Percentiles rank a stretch among this genome's conserved stretches.
phyloP scores from a whole-genome alignment of 2,329 filamentous ascomycete genomes.

The Neofusicoccum sp. region DNA sequence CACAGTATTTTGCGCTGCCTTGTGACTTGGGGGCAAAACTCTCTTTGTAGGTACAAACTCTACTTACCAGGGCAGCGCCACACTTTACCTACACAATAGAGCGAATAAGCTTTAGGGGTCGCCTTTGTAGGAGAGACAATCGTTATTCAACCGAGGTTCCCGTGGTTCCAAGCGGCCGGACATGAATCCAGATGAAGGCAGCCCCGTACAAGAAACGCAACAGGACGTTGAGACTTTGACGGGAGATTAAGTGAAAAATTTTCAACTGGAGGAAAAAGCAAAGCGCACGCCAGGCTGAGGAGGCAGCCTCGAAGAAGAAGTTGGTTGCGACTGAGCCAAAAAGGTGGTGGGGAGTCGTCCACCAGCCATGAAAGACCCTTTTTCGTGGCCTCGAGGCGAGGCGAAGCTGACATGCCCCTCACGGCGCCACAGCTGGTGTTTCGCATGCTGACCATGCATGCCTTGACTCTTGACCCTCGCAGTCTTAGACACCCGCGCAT shows the following conservation, averaged over 20 bases:
- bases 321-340: background rate
- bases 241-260: too few relatives aligned
- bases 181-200: too few relatives aligned
- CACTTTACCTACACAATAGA: background rate
- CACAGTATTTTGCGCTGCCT: background rate
- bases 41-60: background rate
- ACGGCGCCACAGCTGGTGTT: slow-evolving; percentile 1
- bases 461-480: background rate
- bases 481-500: slow-evolving; percentile 4
- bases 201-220: too few relatives aligned
- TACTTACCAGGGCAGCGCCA: background rate
- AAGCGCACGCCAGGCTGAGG: too few relatives aligned
- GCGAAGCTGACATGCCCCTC: background rate
- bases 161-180: too few relatives aligned
- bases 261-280: too few relatives aligned
- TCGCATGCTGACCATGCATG: background rate
- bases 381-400: background rate
- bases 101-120: background rate
- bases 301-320: too few relatives aligned
- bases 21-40: background rate
- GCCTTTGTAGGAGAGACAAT: background rate
- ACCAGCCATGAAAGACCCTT: background rate
- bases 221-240: too few relatives aligned
- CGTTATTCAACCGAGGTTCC: too few relatives aligned
- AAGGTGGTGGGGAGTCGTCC: background rate